phyloP scores from a whole-genome alignment of 2,329 filamentous ascomycete genomes.

The Dactylella cylindrospora region DNA sequence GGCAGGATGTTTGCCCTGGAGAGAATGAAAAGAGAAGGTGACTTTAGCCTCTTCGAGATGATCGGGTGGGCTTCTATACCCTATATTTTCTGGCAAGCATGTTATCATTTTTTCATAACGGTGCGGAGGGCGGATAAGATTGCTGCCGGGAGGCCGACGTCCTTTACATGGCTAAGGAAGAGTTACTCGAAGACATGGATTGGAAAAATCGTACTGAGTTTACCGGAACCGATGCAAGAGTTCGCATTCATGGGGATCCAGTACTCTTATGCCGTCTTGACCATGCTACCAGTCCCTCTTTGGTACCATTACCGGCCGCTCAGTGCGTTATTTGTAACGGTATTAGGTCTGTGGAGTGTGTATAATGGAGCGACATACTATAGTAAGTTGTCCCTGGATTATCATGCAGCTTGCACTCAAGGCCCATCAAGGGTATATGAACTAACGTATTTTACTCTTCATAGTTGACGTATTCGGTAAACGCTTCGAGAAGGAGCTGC shows the following conservation, averaged over 20 bases:
- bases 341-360: conserved; percentile 90
- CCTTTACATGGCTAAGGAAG: conserved; percentile 92
- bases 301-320: conserved; percentile 91
- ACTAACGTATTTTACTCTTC: neutral
- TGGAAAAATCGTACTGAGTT: conserved; percentile 76
- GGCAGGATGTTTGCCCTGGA: conserved; percentile 64
- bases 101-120: conserved; percentile 93
- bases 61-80: conserved; percentile 90
- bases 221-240: conserved; percentile 77
- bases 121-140: conserved; percentile 95
- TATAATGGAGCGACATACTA: conserved; percentile 98
- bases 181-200: conserved; percentile 90
- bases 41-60: conserved; percentile 61
- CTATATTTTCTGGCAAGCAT: conserved; percentile 88
- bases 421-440: neutral
- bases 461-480: conserved; percentile 87
- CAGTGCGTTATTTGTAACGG: conserved; percentile 72
- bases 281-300: conserved; percentile 89
- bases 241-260: conserved; percentile 94
- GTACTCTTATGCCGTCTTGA: conserved; percentile 83
- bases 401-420: neutral
- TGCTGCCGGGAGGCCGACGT: conserved; percentile 88
- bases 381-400: conserved; percentile 53
- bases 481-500: conserved; percentile 93
- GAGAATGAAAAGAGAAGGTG: conserved; percentile 67